These are phyloP conservation scores for Blastomyces gilchristii DNA, from an alignment of 2,329 filamentous ascomycete species.

Conservation along the genomic window DNA sequence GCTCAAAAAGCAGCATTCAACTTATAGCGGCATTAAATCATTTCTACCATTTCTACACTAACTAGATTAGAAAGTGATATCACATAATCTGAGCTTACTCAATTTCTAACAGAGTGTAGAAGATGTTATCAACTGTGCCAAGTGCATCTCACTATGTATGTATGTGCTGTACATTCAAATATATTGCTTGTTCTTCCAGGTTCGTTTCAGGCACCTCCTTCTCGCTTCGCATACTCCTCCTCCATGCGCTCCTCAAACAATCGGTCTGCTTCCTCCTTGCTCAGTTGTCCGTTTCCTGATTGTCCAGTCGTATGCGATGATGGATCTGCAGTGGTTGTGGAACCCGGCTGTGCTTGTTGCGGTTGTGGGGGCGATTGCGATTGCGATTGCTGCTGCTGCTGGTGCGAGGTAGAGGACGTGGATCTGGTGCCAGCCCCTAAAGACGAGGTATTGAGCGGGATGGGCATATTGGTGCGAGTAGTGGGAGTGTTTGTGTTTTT, in stretches of 20 bases:
- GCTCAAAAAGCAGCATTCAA: too few relatives aligned
- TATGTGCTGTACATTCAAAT: too few relatives aligned
- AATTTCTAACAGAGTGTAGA: too few relatives aligned
- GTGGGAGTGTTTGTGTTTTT: not conserved
- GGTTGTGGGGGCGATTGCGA: not conserved
- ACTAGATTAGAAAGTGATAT: too few relatives aligned
- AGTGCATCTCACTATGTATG: too few relatives aligned
- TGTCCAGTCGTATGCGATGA: conserved; percentile 8
- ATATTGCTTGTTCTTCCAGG: too few relatives aligned
- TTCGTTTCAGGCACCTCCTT: conserved; percentile 29
- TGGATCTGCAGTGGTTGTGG: not conserved
- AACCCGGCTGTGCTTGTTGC: not conserved
- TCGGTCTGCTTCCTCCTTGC: conserved; percentile 34
- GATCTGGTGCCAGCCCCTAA: conserved; percentile 9
- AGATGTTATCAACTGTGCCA: too few relatives aligned
- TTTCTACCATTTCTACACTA: too few relatives aligned
- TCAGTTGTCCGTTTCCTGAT: conserved; percentile 20
- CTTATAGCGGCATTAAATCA: too few relatives aligned
- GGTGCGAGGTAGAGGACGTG: conserved; percentile 8
- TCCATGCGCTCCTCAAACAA: conserved; percentile 39
- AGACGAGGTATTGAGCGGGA: conserved; percentile 6
- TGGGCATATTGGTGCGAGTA: conserved; percentile 6
- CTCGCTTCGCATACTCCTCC: conserved; percentile 39
- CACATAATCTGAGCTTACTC: too few relatives aligned
- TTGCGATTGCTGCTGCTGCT: not conserved